Evolutionary conservation across 2,329 filamentous ascomycete species (phyloP), one percentile per base, ranked within the genome.

Genomic region (Colletotrichum tanaceti): DNA sequence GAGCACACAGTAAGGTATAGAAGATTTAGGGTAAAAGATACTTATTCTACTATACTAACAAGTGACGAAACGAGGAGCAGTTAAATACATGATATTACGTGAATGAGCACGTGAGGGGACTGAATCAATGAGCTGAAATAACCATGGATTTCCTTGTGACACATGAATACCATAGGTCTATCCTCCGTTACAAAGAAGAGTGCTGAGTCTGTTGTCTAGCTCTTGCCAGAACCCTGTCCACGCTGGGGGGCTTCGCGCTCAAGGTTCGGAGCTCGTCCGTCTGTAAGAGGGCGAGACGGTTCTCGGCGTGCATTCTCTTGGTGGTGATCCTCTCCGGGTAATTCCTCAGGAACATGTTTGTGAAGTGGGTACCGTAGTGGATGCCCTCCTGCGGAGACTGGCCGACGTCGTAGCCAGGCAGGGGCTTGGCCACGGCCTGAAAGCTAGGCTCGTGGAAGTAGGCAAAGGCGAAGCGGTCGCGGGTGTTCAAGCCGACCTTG

Each of bases 381-480:
- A 85, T 80, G 4, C 82, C 80, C n/a, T 80, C 77, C 5, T 68
- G 55, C 2, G 74, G 74, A 24, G 73, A 71, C 58, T 77, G 74
- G 3, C 76, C 74, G 7, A 58, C 75, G 9, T 79, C 73, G 65
- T 79, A 82, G 3, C 79, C 79, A 0, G 76, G 75, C 9, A 85
- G 74, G 0, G 83, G 82, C 72, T 79, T 79, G 16, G 83, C 66
- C 11, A 84, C 78, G 1, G 82, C 77, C 22, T 80, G 77, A 72
- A 86, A 85, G 73, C 79, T 84, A 24, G 83, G 83, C 74, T 85
- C 83, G 67, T 85, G 83, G 73, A 85, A 85, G 71, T 85, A 85
- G 5, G 83, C 83, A 71, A 85, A 84, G 0, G 83, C 79, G 46
- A 82, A 85, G 5, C 83, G 79, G 72, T 85, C 82, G 4, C 76